These are phyloP conservation scores for Talaromyces funiculosus DNA, from an alignment of 2,329 filamentous ascomycete genomes.

Conservation along the genomic window DNA sequence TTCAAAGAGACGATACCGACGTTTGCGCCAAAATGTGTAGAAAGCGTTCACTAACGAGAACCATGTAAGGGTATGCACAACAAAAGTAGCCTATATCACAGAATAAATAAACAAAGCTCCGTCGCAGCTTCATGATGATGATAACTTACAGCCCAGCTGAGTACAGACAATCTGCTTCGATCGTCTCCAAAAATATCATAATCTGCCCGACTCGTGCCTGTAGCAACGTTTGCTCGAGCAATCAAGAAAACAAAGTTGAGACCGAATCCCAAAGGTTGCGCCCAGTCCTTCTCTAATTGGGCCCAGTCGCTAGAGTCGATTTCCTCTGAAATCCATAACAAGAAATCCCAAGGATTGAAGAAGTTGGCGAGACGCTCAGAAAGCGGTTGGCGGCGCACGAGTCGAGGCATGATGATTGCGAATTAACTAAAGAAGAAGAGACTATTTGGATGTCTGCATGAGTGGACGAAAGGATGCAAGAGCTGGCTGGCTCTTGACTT, in stretches of 20 bases:
- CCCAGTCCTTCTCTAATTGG: conserved; percentile 65
- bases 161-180: conserved; percentile 54
- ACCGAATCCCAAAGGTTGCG: conserved; percentile 66
- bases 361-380: conserved; percentile 71
- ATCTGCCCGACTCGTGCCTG: conserved; percentile 45
- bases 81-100: conserved; percentile 54
- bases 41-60: conserved; percentile 70
- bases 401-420: conserved; percentile 61
- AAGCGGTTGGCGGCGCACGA: conserved; percentile 76
- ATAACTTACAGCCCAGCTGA: conserved; percentile 56
- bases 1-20: conserved; percentile 88
- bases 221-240: conserved; percentile 67
- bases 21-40: conserved; percentile 74
- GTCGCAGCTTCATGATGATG: conserved; percentile 10
- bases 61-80: conserved; percentile 63
- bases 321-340: conserved; percentile 88
- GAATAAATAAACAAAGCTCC: not conserved
- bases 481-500: conserved; percentile 10
- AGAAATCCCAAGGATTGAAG: conserved; percentile 81
- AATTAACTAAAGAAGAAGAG: not conserved
- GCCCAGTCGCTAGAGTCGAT: conserved; percentile 90
- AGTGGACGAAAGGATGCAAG: not conserved
- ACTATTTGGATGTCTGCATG: not conserved
- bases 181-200: conserved; percentile 85
- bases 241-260: conserved; percentile 78